These are phyloP conservation scores for Cordyceps tenuipes DNA, from an alignment of 2,329 filamentous ascomycete genomes.

Conservation along the genomic window DNA sequence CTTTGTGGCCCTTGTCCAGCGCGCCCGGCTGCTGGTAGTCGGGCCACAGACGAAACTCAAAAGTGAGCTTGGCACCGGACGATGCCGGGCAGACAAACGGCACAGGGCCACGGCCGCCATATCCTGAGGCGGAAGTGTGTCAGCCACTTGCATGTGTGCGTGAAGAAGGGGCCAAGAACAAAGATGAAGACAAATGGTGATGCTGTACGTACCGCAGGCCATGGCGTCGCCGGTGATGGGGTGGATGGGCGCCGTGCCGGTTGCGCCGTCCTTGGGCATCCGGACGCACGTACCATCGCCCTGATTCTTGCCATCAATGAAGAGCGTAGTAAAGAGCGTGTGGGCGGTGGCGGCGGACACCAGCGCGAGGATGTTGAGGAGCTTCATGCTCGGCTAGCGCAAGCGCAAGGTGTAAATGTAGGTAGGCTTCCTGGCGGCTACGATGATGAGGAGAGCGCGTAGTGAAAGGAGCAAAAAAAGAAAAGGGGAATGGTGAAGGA, in stretches of 20 bases:
- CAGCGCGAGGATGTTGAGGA: constrained; percentile 26
- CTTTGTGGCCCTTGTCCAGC: constrained; percentile 55
- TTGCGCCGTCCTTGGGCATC: constrained; percentile 46
- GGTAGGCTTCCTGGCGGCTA: background rate
- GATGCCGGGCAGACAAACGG: constrained; percentile 39
- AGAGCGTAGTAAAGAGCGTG: constrained; percentile 56
- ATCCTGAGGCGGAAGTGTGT: constrained; percentile 26
- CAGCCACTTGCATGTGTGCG: background rate
- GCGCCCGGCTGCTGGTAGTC: constrained; percentile 44
- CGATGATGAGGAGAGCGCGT: background rate
- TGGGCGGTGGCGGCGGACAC: constrained; percentile 41
- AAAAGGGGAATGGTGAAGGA: background rate
- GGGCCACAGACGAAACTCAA: constrained; percentile 57
- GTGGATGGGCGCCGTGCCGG: constrained; percentile 49
- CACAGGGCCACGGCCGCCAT: constrained; percentile 35
- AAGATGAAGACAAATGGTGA: no score
- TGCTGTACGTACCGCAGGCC: constrained; percentile 54
- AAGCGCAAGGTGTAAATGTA: no score
- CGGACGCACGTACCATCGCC: constrained; percentile 66
- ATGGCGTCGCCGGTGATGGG: constrained; percentile 52
- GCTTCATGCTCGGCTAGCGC: constrained; percentile 27
- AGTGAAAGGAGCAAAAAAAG: background rate
- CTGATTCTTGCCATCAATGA: constrained; percentile 52
- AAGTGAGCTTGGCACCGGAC: constrained; percentile 51
- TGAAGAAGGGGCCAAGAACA: background rate